Evolutionary conservation across 192 early-diverging fungal species (phyloP).

Genomic region (Dissophora globulifera): DNA sequence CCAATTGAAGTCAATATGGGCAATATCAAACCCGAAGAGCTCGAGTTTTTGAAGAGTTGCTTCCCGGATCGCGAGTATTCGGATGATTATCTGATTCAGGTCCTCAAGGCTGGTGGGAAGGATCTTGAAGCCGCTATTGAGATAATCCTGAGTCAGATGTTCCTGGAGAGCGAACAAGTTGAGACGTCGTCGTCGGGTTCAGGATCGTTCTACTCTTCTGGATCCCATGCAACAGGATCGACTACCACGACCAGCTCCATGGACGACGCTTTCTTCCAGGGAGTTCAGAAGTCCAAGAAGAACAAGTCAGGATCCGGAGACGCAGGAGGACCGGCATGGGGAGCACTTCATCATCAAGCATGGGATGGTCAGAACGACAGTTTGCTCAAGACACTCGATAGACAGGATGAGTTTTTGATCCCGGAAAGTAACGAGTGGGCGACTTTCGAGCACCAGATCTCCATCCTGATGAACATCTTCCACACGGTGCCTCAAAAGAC

Average conservation of each 20-base stretch:
- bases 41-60: conserved; percentile 45
- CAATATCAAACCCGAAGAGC: conserved; percentile 27
- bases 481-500: conserved; percentile 31
- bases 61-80: conserved; percentile 41
- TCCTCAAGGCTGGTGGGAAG: conserved; percentile 24
- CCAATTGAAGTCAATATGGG: background rate
- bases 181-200: conserved; percentile 44
- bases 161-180: conserved; percentile 46
- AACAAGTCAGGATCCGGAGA: conserved; percentile 9
- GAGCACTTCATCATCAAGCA: background rate
- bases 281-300: conserved; percentile 11
- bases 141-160: conserved; percentile 45
- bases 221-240: conserved; percentile 3
- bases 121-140: conserved; percentile 41
- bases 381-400: conserved; percentile 17
- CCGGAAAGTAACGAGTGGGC: conserved; percentile 51
- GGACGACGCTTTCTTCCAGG: conserved; percentile 37
- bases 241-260: conserved; percentile 18
- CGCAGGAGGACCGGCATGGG: conserved; percentile 13
- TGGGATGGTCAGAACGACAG: conserved; percentile 19
- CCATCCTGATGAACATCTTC: conserved; percentile 46
- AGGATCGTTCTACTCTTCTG: conserved; percentile 21
- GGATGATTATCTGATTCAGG: conserved; percentile 34
- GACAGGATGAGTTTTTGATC: conserved; percentile 47
- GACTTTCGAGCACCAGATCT: conserved; percentile 48